Conservation (phyloP, 768 basidiomycete genomes). For the Boletus sp. region DNA sequence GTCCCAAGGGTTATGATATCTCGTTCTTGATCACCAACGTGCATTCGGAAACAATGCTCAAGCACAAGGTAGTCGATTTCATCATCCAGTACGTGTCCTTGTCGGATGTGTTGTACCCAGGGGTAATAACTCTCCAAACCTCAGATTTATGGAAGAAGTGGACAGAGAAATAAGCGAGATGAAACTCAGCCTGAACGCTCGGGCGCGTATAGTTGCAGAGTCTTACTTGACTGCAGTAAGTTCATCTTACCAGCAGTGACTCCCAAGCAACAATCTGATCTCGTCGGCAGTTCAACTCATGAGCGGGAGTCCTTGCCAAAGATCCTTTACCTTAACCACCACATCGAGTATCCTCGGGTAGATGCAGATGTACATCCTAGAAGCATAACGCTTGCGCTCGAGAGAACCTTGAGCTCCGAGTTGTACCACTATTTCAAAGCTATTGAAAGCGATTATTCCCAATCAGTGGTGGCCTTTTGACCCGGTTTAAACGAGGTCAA, state of each 20-base stretch:
- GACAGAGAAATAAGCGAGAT: constrained; percentile 99
- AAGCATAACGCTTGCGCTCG: constrained; percentile 6
- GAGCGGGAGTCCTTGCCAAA: constrained; percentile 1
- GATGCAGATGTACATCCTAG: constrained; percentile 16
- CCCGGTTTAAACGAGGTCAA: too few species aligned
- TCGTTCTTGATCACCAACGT: constrained; percentile 97
- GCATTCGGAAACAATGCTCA: constrained; percentile 97
- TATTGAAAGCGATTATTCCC: too few species aligned
- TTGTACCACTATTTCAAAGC: constrained; percentile 14
- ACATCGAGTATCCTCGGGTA: constrained; percentile 17
- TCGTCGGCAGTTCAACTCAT: constrained; percentile 26
- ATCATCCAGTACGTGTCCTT: constrained; percentile 82
- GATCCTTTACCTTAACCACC: constrained; percentile 9
- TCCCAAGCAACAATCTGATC: constrained; percentile 3
- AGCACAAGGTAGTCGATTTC: constrained; percentile 99
- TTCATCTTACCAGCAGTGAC: not conserved
- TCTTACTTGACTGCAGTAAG: constrained; percentile 91
- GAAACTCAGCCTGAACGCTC: constrained; percentile 94
- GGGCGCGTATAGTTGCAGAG: constrained; percentile 96
- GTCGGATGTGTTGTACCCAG: not conserved
- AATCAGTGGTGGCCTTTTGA: too few species aligned
- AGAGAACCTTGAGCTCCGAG: constrained; percentile 4
- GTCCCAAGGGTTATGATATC: constrained; percentile 91
- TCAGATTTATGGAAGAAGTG: constrained; percentile 97
- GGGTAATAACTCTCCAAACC: not conserved